A percentile compares a stretch with the other conserved stretches of the same genome.
Evolutionary conservation across 805 yeast species (phyloP).

Genomic region (Myxozyma mucilagina): DNA sequence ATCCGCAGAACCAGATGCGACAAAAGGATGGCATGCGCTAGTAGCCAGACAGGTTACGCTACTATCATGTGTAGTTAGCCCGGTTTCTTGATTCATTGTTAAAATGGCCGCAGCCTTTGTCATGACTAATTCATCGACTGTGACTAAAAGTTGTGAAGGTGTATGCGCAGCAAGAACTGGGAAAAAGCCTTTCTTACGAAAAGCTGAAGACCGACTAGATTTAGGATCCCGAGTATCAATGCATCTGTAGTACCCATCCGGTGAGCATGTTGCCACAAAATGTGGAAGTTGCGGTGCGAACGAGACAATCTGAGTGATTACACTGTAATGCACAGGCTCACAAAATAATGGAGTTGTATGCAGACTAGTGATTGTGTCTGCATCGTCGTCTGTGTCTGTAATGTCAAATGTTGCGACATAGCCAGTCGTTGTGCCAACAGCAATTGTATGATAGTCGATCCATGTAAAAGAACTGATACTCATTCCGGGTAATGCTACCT

Average conservation of each 20-base stretch:
- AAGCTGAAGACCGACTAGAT: slow-evolving; percentile 1
- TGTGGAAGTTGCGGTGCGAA: slow-evolving; percentile 1
- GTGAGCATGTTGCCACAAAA: slow-evolving; percentile 16
- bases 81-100: background rate
- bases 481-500: slow-evolving; percentile 20
- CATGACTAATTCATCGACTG: slow-evolving; percentile 5
- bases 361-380: background rate
- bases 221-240: slow-evolving; percentile 23
- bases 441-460: slow-evolving; percentile 17
- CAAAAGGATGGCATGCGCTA: slow-evolving; percentile 23
- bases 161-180: background rate
- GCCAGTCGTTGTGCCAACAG: slow-evolving; percentile 29
- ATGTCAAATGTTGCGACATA: slow-evolving; percentile 23
- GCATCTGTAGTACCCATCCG: slow-evolving; percentile 19
- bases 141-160: background rate
- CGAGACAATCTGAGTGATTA: slow-evolving; percentile 3
- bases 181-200: slow-evolving; percentile 9
- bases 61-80: background rate
- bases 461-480: slow-evolving; percentile 20
- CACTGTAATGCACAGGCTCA: slow-evolving; percentile 16
- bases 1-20: slow-evolving; percentile 26
- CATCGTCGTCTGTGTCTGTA: background rate
- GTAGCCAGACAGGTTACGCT: slow-evolving; percentile 25
- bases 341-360: slow-evolving; percentile 10
- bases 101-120: background rate